Evolutionary conservation across 2,329 filamentous ascomycete species (phyloP), one percentile per base, ranked within the genome.

Genomic region (Colletotrichum truncatum): DNA sequence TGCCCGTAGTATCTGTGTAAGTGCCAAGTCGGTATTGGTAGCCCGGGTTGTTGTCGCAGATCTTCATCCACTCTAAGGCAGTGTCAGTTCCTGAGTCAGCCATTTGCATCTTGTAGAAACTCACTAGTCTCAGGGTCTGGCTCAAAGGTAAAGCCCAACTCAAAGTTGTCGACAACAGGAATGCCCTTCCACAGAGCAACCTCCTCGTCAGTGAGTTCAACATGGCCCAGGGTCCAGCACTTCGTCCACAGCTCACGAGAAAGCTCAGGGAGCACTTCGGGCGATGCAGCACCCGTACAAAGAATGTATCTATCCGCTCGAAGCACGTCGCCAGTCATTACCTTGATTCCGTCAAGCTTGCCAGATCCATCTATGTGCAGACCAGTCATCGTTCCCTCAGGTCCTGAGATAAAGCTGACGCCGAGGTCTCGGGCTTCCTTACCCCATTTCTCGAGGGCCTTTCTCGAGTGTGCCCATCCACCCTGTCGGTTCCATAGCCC

Each of bases 111-210:
- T 12, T 9, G 1, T 21, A 7, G 2, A 0, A 26, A 38, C 46
- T 51, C 34, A 56, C 65, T 68, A 10, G 55, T 68, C 12, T 66
- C 59, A 7, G 45, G 36, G 12, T 69, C 68, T 3, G 68, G 68
- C 18, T 69, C 68, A 32, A 69, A 69, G 14, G 64, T 66, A 61
- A 69, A 69, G 1, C 66, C 68, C 43, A 69, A 18, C 34, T 69
- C 68, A 45, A 68, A 67, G 18, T 68, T 62, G 36, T 69, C 64
- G 9, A 65, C 23, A 2, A 65, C 57, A 4, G 62, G 62, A 21
- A 65, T 43, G 6, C 57, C 62, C 18, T 45, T 46, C 62, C 62
- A 65, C 49, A 55, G 49, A 4, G 34, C 28, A 8, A 62, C 36
- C 41, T 65, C 62, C 3, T 55, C 57, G 4, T 51, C 57, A 2